Base-by-base conservation (phyloP, 1,139 yeast genomes). In the Geotrichum cucujoidarum region DNA sequence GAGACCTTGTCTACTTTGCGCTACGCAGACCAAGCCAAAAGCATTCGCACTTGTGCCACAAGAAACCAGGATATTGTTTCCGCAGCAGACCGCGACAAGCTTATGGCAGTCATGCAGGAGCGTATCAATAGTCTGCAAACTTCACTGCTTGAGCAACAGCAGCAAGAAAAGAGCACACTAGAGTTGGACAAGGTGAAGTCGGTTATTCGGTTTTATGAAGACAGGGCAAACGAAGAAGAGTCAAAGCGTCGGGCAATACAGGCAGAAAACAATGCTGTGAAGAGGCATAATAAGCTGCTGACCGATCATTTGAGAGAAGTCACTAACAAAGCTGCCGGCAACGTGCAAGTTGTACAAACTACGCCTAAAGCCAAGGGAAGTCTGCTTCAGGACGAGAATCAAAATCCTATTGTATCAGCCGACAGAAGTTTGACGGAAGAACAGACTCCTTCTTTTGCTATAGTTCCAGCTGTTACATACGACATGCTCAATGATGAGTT, bases 11-110 rank as follows among this genome's bases (percentile, higher is more conserved):
- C 85, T 38, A 85, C 95, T 0, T 68, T 85, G 50, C 71, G 87
- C 51, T 85, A 85, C 60, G 94, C 94, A 1, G 81, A 79, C 36
- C 78, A 83, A 52, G 92, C 87, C 2, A 83, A 84, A 60, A 73
- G 73, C 56, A 84, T 85, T 55, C 75, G 75, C 52, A 82, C 88
- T 17, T 65, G 70, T 14, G 94, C 90, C 0, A 73, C 61, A 20
- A 63, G 72, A 44, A 77, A 77, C 56, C 70, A 72, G 53, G 77
- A 73, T 46, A 63, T 69, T 41, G 61, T 70, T 2, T 62, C 67
- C 7, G 69, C 66, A 2, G 68, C 66, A 4, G 69, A 69, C 46
- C 50, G 68, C 8, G 73, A 67, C 42, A 60, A 60, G 50, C 60
- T 66, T 35, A 59, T 73, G 8, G 62, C 61, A 34, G 66, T 65